A percentile compares a stretch with the other conserved stretches of the same genome.
Conservation (phyloP, 1,284 basidiomycete species). For the Malassezia furfur region DNA sequence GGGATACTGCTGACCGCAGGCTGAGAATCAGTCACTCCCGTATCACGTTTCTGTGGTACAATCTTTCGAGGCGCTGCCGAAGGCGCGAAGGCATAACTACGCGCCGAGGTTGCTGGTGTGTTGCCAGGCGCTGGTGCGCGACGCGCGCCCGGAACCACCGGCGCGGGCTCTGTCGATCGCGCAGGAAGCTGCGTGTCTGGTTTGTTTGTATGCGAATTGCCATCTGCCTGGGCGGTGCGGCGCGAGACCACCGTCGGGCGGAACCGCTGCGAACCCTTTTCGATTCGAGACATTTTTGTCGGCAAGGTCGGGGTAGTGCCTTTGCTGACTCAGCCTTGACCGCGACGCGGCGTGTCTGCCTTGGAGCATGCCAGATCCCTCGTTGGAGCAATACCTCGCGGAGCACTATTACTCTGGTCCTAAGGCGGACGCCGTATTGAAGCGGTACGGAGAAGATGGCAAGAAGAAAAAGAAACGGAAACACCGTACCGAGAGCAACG, state of each 20-base stretch:
- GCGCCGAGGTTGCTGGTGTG: neutral
- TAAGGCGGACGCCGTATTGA: conserved; percentile 88
- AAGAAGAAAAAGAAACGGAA: conserved; percentile 62
- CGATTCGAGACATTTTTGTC: conserved; percentile 16
- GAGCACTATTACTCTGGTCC: conserved; percentile 82
- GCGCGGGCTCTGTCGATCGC: neutral
- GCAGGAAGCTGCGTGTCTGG: neutral
- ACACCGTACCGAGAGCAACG: conserved; percentile 48
- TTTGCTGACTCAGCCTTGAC: neutral
- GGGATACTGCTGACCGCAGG: neutral
- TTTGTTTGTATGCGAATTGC: neutral
- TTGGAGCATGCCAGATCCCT: conserved; percentile 32
- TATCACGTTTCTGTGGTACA: neutral
- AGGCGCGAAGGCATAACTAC: conserved; percentile 13
- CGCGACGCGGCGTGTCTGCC: neutral
- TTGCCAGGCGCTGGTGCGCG: neutral
- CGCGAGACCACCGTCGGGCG: conserved; percentile 9
- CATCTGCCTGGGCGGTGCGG: neutral
- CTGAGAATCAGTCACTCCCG: neutral
- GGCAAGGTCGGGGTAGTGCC: neutral
- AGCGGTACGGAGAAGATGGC: conserved; percentile 55
- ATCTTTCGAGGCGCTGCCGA: neutral
- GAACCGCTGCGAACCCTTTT: conserved; percentile 19
- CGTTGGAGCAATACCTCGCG: conserved; percentile 53
- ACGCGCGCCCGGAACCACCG: neutral